Evolutionary conservation across 148 eudicot species (phyloP).

Genomic region (Cornus florida): DNA sequence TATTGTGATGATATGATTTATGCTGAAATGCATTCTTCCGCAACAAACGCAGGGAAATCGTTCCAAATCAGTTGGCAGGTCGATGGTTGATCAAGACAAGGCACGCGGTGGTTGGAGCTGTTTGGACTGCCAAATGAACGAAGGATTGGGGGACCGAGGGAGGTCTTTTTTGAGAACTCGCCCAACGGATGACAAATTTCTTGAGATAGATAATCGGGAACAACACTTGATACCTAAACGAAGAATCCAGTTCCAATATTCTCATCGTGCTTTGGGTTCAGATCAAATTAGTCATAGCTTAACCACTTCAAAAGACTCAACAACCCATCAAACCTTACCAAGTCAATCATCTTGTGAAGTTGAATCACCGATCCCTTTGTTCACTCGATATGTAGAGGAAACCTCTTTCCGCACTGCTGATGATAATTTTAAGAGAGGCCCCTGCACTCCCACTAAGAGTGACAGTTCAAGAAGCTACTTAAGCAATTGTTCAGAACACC

Average conservation of each 20-base stretch:
- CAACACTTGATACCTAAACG: conserved; percentile 34
- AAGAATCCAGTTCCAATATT: conserved; percentile 43
- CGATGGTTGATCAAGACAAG: conserved; percentile 27
- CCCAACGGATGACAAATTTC: conserved; percentile 45
- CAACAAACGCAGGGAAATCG: conserved; percentile 44
- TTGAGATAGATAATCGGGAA: conserved; percentile 58
- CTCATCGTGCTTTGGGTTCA: conserved; percentile 27
- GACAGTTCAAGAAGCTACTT: conserved; percentile 69
- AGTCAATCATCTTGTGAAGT: conserved; percentile 64
- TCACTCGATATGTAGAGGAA: conserved; percentile 38
- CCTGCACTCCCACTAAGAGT: conserved; percentile 62
- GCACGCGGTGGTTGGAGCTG: conserved; percentile 30
- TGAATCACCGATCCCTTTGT: conserved; percentile 44
- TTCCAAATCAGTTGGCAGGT: conserved; percentile 40
- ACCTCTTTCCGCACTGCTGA: conserved; percentile 55
- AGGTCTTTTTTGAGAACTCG: conserved; percentile 19
- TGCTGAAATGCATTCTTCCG: neutral
- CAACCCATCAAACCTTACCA: conserved; percentile 40
- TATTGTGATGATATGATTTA: neutral
- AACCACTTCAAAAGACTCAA: conserved; percentile 41
- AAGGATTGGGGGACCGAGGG: conserved; percentile 24
- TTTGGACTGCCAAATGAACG: conserved; percentile 38
- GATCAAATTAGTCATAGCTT: conserved; percentile 41
- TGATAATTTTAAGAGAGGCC: conserved; percentile 28
- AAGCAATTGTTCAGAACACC: conserved; percentile 73